These are phyloP conservation scores for Corniculantispora saksenae DNA, from an alignment of 2,329 filamentous ascomycete genomes.

Conservation along the genomic window DNA sequence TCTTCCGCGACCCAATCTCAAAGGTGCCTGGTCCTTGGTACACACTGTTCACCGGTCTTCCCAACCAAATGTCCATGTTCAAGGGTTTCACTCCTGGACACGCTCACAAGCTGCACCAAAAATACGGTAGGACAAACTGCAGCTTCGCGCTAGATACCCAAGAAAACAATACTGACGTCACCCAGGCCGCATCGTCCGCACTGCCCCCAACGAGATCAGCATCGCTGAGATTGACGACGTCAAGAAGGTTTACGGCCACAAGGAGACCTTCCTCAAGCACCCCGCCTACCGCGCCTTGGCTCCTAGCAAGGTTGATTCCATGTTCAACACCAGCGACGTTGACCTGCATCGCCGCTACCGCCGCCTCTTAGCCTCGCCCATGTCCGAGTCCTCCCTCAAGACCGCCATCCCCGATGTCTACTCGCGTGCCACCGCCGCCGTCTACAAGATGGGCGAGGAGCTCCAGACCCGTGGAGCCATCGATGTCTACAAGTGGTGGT, in stretches of 20 bases:
- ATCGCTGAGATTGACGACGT: conserved; percentile 26
- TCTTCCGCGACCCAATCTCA: conserved; percentile 17
- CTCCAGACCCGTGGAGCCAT: conserved; percentile 34
- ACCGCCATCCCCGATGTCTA: conserved; percentile 35
- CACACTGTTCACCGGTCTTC: conserved; percentile 25
- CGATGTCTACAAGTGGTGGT: conserved; percentile 56
- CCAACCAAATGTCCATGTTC: conserved; percentile 25
- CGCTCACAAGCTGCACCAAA: conserved; percentile 27
- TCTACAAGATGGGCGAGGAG: conserved; percentile 48
- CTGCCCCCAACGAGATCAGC: conserved; percentile 27
- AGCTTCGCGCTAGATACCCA: background rate
- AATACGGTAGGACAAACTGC: conserved; percentile 24
- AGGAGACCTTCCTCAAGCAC: conserved; percentile 29
- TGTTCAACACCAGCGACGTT: conserved; percentile 44
- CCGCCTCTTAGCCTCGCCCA: conserved; percentile 42
- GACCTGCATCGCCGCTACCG: conserved; percentile 42
- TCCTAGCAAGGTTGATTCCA: conserved; percentile 9
- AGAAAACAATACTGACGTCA: background rate
- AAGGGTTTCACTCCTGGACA: conserved; percentile 22
- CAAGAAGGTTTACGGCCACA: conserved; percentile 35
- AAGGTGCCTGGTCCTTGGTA: conserved; percentile 30
- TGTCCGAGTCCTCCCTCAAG: conserved; percentile 39
- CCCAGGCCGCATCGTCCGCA: conserved; percentile 29
- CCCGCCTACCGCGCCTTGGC: conserved; percentile 28
- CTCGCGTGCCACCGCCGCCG: conserved; percentile 38